Conservation (phyloP, 2,329 filamentous ascomycete species). For the Ilyonectria destructans region DNA sequence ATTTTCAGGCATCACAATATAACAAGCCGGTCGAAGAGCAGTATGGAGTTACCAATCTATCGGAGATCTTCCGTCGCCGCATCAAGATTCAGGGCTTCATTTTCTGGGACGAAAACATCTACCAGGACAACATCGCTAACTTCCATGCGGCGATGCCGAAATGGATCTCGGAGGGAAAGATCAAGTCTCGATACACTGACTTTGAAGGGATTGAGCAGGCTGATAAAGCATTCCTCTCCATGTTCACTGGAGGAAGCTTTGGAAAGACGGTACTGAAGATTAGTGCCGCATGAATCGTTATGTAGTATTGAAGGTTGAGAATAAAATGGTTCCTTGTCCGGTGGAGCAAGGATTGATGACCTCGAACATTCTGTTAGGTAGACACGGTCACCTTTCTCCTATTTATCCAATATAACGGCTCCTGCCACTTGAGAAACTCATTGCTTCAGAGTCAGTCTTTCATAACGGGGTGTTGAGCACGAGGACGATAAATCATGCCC, state of each 20-base stretch:
- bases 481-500: too few species aligned
- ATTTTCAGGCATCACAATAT: constrained; percentile 2
- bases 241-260: constrained; percentile 11
- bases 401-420: too few species aligned
- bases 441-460: too few species aligned
- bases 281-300: too few species aligned
- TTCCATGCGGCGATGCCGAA: constrained; percentile 4
- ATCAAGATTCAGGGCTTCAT: constrained; percentile 17
- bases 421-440: too few species aligned
- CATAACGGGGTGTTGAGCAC: too few species aligned
- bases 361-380: too few species aligned
- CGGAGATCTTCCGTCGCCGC: constrained; percentile 7
- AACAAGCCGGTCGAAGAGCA: constrained; percentile 15
- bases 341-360: too few species aligned
- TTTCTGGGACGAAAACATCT: constrained; percentile 12
- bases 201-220: constrained; percentile 13
- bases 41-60: constrained; percentile 1
- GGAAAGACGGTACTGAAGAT: constrained; percentile 5
- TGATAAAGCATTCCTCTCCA: neutral
- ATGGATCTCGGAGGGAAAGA: constrained; percentile 10
- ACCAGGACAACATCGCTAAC: constrained; percentile 1
- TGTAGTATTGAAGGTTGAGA: too few species aligned
- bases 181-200: constrained; percentile 10
- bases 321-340: too few species aligned
- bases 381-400: too few species aligned